Conservation (phyloP, 2,329 filamentous ascomycete species). For the Diaporthe destruens region DNA sequence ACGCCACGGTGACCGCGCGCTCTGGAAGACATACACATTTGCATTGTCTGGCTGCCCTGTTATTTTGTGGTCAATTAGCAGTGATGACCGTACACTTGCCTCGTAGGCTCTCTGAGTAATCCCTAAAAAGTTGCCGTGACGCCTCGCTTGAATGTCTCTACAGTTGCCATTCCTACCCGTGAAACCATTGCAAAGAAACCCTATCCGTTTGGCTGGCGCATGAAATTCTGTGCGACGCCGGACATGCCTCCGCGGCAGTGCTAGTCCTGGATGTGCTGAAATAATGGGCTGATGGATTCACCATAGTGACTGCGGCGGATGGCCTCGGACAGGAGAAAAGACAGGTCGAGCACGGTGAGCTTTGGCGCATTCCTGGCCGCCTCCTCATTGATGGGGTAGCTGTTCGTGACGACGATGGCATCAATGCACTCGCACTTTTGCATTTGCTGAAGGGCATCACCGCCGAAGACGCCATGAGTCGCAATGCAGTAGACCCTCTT, state of each 20-base stretch:
- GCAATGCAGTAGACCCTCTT: constrained; percentile 98
- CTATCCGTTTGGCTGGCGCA: constrained; percentile 1
- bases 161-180: constrained; percentile 32
- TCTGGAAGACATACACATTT: constrained; percentile 30
- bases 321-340: constrained; percentile 87
- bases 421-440: constrained; percentile 94
- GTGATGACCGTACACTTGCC: constrained; percentile 30
- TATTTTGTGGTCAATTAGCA: constrained; percentile 37
- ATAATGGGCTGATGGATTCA: constrained; percentile 80
- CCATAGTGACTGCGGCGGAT: constrained; percentile 97
- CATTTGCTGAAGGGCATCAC: constrained; percentile 89
- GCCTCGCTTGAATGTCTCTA: constrained; percentile 37
- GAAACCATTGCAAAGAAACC: constrained; percentile 6
- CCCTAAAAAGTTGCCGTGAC: constrained; percentile 39
- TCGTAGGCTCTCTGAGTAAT: constrained; percentile 17
- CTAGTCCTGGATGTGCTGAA: constrained; percentile 74
- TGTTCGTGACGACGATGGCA: constrained; percentile 94
- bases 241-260: constrained; percentile 44
- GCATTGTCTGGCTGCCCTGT: constrained; percentile 39
- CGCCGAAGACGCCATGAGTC: constrained; percentile 94
- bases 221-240: constrained; percentile 1
- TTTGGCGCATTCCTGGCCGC: constrained; percentile 80
- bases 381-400: constrained; percentile 88
- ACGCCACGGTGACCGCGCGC: constrained; percentile 30
- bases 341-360: constrained; percentile 89